Evolutionary conservation across 75 land plant species (phyloP).

Genomic region (Adiantum capillusveneris): DNA sequence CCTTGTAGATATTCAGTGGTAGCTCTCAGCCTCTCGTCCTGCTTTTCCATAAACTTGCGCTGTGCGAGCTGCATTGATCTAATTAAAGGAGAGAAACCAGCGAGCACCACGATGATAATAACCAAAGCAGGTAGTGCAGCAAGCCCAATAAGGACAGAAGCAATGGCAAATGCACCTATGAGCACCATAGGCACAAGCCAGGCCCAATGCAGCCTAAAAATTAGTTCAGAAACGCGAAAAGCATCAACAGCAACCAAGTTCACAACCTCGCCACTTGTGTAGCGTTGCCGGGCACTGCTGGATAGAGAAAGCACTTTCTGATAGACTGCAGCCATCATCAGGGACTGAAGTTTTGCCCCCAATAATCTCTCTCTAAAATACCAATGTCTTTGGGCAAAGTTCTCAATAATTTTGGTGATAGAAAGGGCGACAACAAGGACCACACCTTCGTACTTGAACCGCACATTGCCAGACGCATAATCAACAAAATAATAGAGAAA

Average conservation of each 20-base stretch:
- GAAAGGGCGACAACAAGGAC: constrained; percentile 37
- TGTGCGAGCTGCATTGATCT: constrained; percentile 9
- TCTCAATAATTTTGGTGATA: constrained; percentile 44
- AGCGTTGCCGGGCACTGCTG: constrained; percentile 31
- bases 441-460: too few relatives aligned
- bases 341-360: constrained; percentile 48
- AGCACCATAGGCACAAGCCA: constrained; percentile 63
- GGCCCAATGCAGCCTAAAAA: constrained; percentile 58
- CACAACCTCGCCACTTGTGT: constrained; percentile 67
- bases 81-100: constrained; percentile 1
- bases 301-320: constrained; percentile 61
- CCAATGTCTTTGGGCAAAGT: constrained; percentile 65
- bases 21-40: constrained; percentile 35
- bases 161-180: constrained; percentile 40
- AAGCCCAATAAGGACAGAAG: constrained; percentile 42
- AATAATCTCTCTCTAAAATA: constrained; percentile 40
- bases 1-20: constrained; percentile 28
- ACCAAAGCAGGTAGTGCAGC: constrained; percentile 41
- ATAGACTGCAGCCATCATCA: constrained; percentile 57
- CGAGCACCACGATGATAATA: constrained; percentile 4
- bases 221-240: constrained; percentile 62
- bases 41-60: constrained; percentile 27
- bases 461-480: too few relatives aligned
- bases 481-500: too few relatives aligned
- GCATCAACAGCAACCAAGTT: constrained; percentile 73